Base-by-base conservation (phyloP, 805 yeast genomes). In the Dipodascopsis uninucleata region DNA sequence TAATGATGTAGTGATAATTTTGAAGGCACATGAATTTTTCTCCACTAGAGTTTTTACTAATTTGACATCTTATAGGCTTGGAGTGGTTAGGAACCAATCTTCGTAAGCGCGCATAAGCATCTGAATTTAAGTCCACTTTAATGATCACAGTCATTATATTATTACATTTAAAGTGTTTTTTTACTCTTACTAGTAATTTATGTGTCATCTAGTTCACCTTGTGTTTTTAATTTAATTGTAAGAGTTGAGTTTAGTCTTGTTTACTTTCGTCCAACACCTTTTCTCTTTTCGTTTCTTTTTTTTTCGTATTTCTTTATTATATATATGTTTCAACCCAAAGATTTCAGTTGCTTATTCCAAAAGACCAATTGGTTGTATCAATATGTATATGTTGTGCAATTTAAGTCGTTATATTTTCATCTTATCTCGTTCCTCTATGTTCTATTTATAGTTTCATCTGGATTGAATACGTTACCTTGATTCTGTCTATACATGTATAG, bases 51-150 rank as follows among this genome's bases (percentile, higher is more conserved):
- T 22, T 14, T 28, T 38, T 28, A 28, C 49, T 47, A 38, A 47
- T 39, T 16, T n/a, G n/a, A 23, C 24, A 14, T 12, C 21, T 8
- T 14, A n/a, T 21, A 50, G 54, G 52, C 21, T 42, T 50, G 47
- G 56, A 52, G 33, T 50, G 55, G 53, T 38, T 52, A 42, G 39
- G 46, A 49, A 52, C 55, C 39, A 47, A 50, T 43, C 45, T 52
- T 39, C 56, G 49, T 43, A 52, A 46, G 53, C 50, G 56, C 39
- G 34, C 29, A 38, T 21, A 26, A 24, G 31, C 39, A 36, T 29
- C 38, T 31, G 37, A 33, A 38, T 45, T 42, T 31, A 39, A 35
- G 17, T 39, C 43, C 35, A 20, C 17, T 39, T 36, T 36, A 22
- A 39, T 39, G 18, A 28, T 39, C 38, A 21, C 43, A 35, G 52